These are phyloP conservation scores for Euphrasia confusa DNA, from an alignment of 257 asterid species.

Conservation along the genomic window DNA sequence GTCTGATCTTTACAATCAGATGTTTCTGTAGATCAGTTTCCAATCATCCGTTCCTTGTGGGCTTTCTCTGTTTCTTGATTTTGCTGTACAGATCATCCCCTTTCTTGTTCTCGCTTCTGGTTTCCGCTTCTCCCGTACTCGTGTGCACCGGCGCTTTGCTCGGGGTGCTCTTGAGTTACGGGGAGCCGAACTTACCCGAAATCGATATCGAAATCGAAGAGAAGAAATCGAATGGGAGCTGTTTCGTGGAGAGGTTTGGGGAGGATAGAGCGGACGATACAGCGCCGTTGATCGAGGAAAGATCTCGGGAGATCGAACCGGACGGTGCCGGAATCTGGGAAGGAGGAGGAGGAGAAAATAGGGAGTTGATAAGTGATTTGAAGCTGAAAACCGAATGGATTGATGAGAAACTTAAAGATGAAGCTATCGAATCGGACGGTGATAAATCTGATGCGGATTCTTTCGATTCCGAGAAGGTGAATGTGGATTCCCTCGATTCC, in stretches of 20 bases:
- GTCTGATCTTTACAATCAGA: constrained; percentile 43
- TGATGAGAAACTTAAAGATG: constrained; percentile 38
- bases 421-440: constrained; percentile 43
- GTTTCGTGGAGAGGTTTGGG: constrained; percentile 35
- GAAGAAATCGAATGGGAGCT: constrained; percentile 34
- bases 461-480: constrained; percentile 67
- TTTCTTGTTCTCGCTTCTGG: constrained; percentile 58
- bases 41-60: constrained; percentile 67
- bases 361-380: constrained; percentile 20
- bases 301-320: constrained; percentile 34
- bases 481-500: constrained; percentile 51
- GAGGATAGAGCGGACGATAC: constrained; percentile 32
- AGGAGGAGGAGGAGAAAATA: not conserved
- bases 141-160: constrained; percentile 78
- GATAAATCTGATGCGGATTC: constrained; percentile 66
- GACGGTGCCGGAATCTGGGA: constrained; percentile 31
- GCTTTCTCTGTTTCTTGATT: constrained; percentile 42
- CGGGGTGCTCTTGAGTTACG: constrained; percentile 75
- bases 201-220: constrained; percentile 47
- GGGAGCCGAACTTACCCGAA: constrained; percentile 56
- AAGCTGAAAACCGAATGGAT: constrained; percentile 26
- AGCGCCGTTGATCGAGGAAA: constrained; percentile 34
- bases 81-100: constrained; percentile 58
- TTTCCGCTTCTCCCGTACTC: constrained; percentile 70
- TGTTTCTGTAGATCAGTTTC: constrained; percentile 44